Conservation (phyloP, 345 rosid genomes). For the Hibiscus mutabilis region DNA sequence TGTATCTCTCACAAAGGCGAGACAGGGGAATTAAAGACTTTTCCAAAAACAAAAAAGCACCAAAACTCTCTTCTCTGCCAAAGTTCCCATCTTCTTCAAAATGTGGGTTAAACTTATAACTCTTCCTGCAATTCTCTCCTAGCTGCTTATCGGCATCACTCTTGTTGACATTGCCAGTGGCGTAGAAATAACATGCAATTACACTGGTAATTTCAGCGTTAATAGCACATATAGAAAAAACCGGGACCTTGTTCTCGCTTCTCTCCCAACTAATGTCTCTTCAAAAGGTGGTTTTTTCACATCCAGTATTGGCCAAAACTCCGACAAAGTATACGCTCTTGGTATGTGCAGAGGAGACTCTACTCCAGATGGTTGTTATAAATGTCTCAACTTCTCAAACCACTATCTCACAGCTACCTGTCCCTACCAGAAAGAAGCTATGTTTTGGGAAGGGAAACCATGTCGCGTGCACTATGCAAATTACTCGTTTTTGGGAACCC, state of each 20-base stretch:
- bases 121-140: neutral
- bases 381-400: neutral
- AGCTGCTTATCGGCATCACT: neutral
- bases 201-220: constrained; percentile 13
- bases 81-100: too few species aligned
- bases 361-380: neutral
- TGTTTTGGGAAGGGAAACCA: neutral
- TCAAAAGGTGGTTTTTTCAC: constrained; percentile 13
- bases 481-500: neutral
- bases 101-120: neutral
- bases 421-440: constrained; percentile 13
- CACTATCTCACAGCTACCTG: constrained; percentile 1
- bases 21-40: too few species aligned
- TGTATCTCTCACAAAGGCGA: too few species aligned
- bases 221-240: constrained; percentile 11
- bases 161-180: neutral
- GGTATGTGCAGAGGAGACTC: constrained; percentile 20
- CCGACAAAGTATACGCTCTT: constrained; percentile 9
- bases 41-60: too few species aligned
- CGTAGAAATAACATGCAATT: neutral
- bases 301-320: neutral
- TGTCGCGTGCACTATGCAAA: constrained; percentile 14
- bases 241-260: constrained; percentile 13
- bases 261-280: neutral
- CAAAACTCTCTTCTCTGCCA: too few species aligned